Evolutionary conservation across 192 early-diverging fungal genomes (phyloP).

Genomic region (Podochytrium sp.): DNA sequence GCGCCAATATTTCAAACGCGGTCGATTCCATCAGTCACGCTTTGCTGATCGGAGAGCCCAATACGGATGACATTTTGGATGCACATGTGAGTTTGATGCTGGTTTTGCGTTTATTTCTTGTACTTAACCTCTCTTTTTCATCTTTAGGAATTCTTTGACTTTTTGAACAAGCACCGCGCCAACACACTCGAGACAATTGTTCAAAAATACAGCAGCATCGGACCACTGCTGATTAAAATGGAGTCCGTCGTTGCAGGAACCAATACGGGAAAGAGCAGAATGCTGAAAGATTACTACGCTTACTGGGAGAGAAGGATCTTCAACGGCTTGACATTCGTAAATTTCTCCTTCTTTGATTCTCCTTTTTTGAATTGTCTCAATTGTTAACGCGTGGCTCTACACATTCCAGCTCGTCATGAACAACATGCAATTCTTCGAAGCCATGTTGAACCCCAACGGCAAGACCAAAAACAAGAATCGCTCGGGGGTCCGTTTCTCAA

Average conservation of each 20-base stretch:
- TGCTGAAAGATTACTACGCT: conserved; percentile 62
- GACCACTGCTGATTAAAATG: conserved; percentile 67
- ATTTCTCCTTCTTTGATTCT: not conserved
- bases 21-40: conserved; percentile 57
- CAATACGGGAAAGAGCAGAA: conserved; percentile 63
- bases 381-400: no score
- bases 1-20: conserved; percentile 57
- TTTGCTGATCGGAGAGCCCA: conserved; percentile 54
- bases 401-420: conserved; percentile 56
- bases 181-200: conserved; percentile 52
- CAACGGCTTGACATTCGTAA: conserved; percentile 51
- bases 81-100: conserved; percentile 50
- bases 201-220: conserved; percentile 60
- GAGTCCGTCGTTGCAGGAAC: conserved; percentile 66
- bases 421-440: conserved; percentile 57
- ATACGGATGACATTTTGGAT: conserved; percentile 52
- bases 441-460: conserved; percentile 33
- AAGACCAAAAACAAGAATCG: conserved; percentile 33
- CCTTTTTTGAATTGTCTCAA: no score
- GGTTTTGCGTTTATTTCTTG: not conserved
- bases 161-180: conserved; percentile 54
- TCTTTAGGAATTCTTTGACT: conserved; percentile 64
- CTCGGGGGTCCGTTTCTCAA: conserved; percentile 7
- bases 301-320: conserved; percentile 62
- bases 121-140: conserved; percentile 6